A percentile compares a stretch with the other conserved stretches of the same genome.
phyloP scores from a whole-genome alignment of 208 protist genomes.

The Trypanosoma mega region DNA sequence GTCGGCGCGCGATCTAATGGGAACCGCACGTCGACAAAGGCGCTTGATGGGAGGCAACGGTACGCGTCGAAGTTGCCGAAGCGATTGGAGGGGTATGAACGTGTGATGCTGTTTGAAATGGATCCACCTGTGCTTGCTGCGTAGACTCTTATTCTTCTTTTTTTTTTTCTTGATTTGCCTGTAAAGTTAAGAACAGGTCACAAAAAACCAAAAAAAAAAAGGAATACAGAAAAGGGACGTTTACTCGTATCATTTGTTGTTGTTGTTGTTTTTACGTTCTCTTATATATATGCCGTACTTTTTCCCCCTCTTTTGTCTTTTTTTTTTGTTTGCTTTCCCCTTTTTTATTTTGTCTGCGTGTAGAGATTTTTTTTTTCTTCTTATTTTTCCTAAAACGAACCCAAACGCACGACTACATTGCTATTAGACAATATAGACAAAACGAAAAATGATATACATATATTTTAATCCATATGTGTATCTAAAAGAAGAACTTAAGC shows the following conservation, averaged over 20 bases:
- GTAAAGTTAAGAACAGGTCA: neutral
- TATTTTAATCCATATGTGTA: too few relatives aligned
- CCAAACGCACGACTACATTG: neutral
- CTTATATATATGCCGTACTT: neutral
- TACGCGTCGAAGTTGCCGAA: neutral
- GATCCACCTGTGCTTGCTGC: constrained; percentile 6
- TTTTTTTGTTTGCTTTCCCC: constrained; percentile 17
- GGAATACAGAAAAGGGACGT: neutral
- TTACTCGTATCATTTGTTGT: too few relatives aligned
- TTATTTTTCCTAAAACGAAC: neutral
- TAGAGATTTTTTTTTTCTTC: constrained; percentile 1
- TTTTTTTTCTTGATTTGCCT: neutral
- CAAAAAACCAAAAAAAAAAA: neutral
- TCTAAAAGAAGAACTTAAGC: too few relatives aligned
- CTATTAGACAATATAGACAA: too few relatives aligned
- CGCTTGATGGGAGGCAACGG: too few relatives aligned
- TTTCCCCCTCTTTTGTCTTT: constrained; percentile 13
- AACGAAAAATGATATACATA: too few relatives aligned
- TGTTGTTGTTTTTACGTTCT: constrained; percentile 6
- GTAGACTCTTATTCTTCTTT: neutral
- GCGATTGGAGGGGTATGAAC: constrained; percentile 5
- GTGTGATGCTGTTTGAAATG: constrained; percentile 20
- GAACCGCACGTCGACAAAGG: too few relatives aligned
- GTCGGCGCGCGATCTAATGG: too few relatives aligned
- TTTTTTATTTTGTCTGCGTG: constrained; percentile 2